These are phyloP conservation scores for Suillus paluster DNA, from an alignment of 768 basidiomycete species.

Conservation along the genomic window DNA sequence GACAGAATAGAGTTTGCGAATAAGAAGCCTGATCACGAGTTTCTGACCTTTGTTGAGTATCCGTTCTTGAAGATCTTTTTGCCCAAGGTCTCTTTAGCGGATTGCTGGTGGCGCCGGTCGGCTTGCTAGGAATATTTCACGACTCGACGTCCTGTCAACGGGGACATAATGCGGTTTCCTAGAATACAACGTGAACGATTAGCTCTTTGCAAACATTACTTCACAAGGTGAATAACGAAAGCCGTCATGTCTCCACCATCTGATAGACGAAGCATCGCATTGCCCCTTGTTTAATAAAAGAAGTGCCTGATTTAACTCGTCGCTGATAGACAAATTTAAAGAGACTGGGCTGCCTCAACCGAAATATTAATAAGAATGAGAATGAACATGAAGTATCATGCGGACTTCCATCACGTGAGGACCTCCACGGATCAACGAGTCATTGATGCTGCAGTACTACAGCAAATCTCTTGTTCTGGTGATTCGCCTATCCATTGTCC, in stretches of 20 bases:
- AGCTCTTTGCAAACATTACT: background rate
- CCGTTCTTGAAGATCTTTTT: background rate
- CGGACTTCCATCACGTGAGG: background rate
- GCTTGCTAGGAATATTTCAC: background rate
- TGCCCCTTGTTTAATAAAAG: background rate
- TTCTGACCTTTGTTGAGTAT: background rate
- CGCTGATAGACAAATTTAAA: slow-evolving; percentile 2
- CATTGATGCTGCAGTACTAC: background rate
- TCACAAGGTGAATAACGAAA: background rate
- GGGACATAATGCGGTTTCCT: too few relatives aligned
- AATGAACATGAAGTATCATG: background rate
- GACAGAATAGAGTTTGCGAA: background rate
- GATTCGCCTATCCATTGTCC: background rate
- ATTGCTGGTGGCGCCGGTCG: background rate
- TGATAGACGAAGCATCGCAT: background rate
- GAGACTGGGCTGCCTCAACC: background rate
- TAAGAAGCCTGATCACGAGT: background rate
- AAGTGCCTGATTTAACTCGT: background rate
- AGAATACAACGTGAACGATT: background rate
- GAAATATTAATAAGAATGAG: background rate
- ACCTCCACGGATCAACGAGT: slow-evolving; percentile 6
- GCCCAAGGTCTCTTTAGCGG: background rate
- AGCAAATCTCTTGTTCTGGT: background rate
- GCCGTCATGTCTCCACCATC: background rate
- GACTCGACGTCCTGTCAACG: background rate